phyloP scores from a whole-genome alignment of 2,329 filamentous ascomycete genomes.

The Elsinoe ampelina region DNA sequence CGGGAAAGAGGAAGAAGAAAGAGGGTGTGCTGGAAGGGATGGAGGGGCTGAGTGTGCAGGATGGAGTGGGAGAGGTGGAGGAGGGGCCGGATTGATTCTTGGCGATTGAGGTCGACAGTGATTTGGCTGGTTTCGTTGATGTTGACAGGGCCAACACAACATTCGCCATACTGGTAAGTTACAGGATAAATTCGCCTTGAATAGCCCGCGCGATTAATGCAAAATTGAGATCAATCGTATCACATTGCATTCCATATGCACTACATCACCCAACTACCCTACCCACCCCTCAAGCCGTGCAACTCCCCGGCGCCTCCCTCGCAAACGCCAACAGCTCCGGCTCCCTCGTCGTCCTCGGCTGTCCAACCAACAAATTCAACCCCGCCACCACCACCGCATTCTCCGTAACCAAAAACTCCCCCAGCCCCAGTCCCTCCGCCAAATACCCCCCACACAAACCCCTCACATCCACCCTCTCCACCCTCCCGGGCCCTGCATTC shows the following conservation, averaged over 20 bases:
- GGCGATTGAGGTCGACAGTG: neutral
- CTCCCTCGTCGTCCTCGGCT: constrained; percentile 30
- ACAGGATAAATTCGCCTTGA: too few relatives aligned
- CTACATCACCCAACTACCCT: too few relatives aligned
- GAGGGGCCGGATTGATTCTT: constrained; percentile 9
- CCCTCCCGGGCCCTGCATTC: constrained; percentile 37
- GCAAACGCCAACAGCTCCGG: constrained; percentile 22
- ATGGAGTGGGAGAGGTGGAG: neutral
- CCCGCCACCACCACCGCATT: constrained; percentile 33
- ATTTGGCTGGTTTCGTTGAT: too few relatives aligned
- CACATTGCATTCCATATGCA: too few relatives aligned
- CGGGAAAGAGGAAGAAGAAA: constrained; percentile 21
- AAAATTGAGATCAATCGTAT: too few relatives aligned
- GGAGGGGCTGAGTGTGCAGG: constrained; percentile 10
- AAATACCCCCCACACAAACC: constrained; percentile 33
- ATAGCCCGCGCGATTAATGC: too few relatives aligned
- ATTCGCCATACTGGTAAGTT: too few relatives aligned
- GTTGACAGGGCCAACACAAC: too few relatives aligned
- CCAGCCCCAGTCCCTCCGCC: constrained; percentile 33
- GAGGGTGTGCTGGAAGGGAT: constrained; percentile 11
- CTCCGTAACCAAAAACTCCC: constrained; percentile 40
- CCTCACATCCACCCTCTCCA: constrained; percentile 32
- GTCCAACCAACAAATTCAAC: constrained; percentile 27
- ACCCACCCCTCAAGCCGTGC: neutral
- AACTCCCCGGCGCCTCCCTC: neutral